phyloP scores from a whole-genome alignment of 2,329 filamentous ascomycete genomes.

The Meredithiella fracta region DNA sequence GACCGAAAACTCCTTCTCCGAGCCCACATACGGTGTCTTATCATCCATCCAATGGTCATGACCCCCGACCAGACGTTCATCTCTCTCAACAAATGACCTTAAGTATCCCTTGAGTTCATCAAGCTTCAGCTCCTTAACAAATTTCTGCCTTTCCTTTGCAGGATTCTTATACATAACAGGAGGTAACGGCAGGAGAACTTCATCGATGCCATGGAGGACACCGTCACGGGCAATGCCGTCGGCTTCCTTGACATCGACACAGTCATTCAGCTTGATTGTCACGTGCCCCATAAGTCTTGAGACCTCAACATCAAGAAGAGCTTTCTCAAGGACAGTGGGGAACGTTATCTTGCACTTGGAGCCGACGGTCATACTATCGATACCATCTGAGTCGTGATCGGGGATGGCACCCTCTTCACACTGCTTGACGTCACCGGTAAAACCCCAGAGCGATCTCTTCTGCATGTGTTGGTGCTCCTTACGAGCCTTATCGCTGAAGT shows the following conservation, averaged over 20 bases:
- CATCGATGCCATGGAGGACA: constrained; percentile 60
- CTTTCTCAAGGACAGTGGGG: constrained; percentile 47
- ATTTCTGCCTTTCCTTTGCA: constrained; percentile 1
- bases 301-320: constrained; percentile 55
- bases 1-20: background rate
- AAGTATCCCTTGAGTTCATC: constrained; percentile 19
- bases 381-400: constrained; percentile 1
- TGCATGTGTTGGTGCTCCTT: background rate
- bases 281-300: constrained; percentile 50
- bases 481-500: constrained; percentile 23
- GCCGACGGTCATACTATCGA: background rate
- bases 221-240: constrained; percentile 55
- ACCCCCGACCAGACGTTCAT: constrained; percentile 8
- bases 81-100: constrained; percentile 12
- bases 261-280: constrained; percentile 60
- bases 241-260: constrained; percentile 34
- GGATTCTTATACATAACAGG: background rate
- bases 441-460: background rate
- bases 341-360: constrained; percentile 12
- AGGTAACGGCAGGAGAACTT: constrained; percentile 50
- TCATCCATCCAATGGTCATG: constrained; percentile 13
- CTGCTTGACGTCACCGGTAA: background rate
- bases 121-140: constrained; percentile 13
- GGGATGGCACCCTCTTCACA: constrained; percentile 11
- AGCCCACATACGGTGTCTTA: background rate